These are phyloP conservation scores for Fusarium sp. DNA, from an alignment of 2,329 filamentous ascomycete species.

Conservation along the genomic window DNA sequence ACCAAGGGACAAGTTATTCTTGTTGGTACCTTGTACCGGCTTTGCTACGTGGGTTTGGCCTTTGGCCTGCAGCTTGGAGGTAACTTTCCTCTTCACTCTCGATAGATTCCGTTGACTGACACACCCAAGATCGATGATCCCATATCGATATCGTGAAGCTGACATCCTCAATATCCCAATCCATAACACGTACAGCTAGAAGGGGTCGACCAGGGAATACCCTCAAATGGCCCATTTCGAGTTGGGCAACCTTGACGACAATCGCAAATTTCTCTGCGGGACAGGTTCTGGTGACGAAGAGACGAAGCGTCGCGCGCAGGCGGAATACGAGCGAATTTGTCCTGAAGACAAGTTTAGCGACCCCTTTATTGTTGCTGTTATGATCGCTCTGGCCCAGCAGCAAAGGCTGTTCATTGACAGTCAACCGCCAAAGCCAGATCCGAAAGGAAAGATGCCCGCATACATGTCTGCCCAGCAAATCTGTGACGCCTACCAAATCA, in stretches of 20 bases:
- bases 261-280: neutral
- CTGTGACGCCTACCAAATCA: neutral
- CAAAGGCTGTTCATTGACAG: neutral
- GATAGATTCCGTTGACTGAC: neutral
- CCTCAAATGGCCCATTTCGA: neutral
- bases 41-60: neutral
- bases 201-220: neutral
- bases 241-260: neutral
- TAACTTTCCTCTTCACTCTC: neutral
- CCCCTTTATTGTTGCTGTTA: neutral
- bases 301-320: neutral
- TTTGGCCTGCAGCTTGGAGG: neutral
- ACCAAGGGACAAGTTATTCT: neutral
- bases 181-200: neutral
- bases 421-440: neutral
- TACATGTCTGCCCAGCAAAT: neutral
- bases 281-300: neutral
- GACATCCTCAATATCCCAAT: neutral
- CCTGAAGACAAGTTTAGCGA: neutral
- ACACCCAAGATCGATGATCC: neutral
- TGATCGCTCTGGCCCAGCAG: slow-evolving; percentile 8
- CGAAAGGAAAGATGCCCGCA: neutral
- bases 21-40: neutral
- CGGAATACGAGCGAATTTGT: neutral
- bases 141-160: neutral